Evolutionary conservation across 108 stramenopile genomes (phyloP), one percentile per base, ranked within the genome.

Genomic region (Schizochytrium sp.): DNA sequence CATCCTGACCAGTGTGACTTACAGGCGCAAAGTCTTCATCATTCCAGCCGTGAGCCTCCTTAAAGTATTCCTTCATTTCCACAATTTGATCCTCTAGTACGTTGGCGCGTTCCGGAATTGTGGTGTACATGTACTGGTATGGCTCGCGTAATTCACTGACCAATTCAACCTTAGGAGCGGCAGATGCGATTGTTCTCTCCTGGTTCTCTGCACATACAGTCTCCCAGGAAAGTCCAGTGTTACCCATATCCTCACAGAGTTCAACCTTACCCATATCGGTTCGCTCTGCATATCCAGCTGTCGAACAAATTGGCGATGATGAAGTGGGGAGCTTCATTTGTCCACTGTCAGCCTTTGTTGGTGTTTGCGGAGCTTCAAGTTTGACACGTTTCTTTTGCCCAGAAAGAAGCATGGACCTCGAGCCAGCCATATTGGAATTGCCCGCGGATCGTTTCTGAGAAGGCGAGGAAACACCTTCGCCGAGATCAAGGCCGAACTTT

Each of bases 81-180:
- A 91, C 41, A 53, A 97, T 93, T n/a, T 95, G 91, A 44, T 93
- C 60, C 89, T 99, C 97, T 73, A 98, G 90, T 3, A 93, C 93
- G 8, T 46, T 46, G 12, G 97, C 95, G 15, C 98, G 94, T 76
- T 96, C 94, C 56, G 95, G 94, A 55, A 97, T 89, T 12, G 98
- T 92, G 0, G 97, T 96, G 89, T 97, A 98, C 97, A 98, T 97
- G 95, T 96, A 96, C 28, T 97, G 94, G 87, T 96, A 97, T 53
- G 89, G 69, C 45, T 91, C 57, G n/a, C 72, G 73, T 28, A 93
- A 89, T 38, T 92, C 90, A 46, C 73, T 19, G 40, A 8, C 72
- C 3, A 92, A 46, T 5, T 57, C 87, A 2, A 91, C 90, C 49
- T 90, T 49, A 38, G 28, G 38, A 7, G 50, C n/a, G 4, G 50